Evolutionary conservation across 768 basidiomycete species (phyloP).

Genomic region (Lactifluus rugatus): DNA sequence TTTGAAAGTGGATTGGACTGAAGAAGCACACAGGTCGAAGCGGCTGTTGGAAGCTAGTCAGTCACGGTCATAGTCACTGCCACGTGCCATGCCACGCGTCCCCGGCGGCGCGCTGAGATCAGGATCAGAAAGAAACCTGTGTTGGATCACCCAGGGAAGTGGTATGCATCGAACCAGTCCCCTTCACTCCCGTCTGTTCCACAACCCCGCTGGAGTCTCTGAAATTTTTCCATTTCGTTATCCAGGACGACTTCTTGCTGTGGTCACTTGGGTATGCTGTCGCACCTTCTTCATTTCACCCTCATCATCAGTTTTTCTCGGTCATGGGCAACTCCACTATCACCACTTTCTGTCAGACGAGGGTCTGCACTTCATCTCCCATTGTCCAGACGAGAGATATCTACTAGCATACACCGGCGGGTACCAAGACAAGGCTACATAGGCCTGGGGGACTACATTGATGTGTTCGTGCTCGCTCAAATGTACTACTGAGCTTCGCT

Average conservation of each 20-base stretch:
- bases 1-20: neutral
- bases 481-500: neutral
- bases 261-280: neutral
- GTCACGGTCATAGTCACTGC: too few relatives aligned
- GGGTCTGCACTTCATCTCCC: conserved; percentile 7
- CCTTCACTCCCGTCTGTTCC: neutral
- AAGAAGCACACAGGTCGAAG: too few relatives aligned
- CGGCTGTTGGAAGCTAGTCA: neutral
- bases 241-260: neutral
- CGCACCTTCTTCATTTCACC: neutral
- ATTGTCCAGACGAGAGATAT: conserved; percentile 1
- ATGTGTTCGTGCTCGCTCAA: conserved; percentile 43
- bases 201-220: too few relatives aligned
- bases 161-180: neutral
- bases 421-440: conserved; percentile 24
- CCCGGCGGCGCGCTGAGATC: too few relatives aligned
- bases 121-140: too few relatives aligned
- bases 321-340: conserved; percentile 1
- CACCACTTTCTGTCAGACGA: neutral
- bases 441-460: conserved; percentile 51
- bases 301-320: neutral
- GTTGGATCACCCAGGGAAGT: too few relatives aligned
- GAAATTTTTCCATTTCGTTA: neutral
- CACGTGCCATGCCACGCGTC: too few relatives aligned
- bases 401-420: neutral